phyloP scores from a whole-genome alignment of 164 flowering plant species.

The Nymphaea colorata region DNA sequence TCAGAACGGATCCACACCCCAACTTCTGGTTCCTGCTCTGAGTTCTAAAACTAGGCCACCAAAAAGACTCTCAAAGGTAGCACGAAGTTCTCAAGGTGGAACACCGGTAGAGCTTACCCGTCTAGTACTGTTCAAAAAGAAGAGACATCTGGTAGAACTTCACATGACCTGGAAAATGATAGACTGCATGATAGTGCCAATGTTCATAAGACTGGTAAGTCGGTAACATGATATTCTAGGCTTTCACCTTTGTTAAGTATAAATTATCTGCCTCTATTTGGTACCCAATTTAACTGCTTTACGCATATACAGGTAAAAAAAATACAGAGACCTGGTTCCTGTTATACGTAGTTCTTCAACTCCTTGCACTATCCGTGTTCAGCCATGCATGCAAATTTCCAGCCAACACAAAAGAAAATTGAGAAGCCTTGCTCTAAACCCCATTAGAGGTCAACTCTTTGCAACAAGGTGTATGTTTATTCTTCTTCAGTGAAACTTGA shows the following conservation, averaged over 20 bases:
- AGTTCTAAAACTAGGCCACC: constrained; percentile 31
- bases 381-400: constrained; percentile 36
- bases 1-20: constrained; percentile 30
- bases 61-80: constrained; percentile 11
- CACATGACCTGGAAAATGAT: constrained; percentile 21
- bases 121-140: constrained; percentile 7
- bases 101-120: neutral
- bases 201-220: neutral
- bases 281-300: constrained; percentile 5
- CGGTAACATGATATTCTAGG: neutral
- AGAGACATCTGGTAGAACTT: constrained; percentile 16
- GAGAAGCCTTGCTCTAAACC: constrained; percentile 66
- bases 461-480: constrained; percentile 54
- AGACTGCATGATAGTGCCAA: constrained; percentile 10
- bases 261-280: neutral
- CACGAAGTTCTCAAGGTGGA: constrained; percentile 12
- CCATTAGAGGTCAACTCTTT: constrained; percentile 69
- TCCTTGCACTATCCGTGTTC: constrained; percentile 31
- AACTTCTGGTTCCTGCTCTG: constrained; percentile 51
- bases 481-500: neutral
- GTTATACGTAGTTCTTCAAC: constrained; percentile 34
- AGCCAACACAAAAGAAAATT: constrained; percentile 91
- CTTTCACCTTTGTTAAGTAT: neutral
- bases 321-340: constrained; percentile 59
- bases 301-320: constrained; percentile 44